Base-by-base conservation (phyloP, 2,329 filamentous ascomycete species). In the Clonostachys sp. region DNA sequence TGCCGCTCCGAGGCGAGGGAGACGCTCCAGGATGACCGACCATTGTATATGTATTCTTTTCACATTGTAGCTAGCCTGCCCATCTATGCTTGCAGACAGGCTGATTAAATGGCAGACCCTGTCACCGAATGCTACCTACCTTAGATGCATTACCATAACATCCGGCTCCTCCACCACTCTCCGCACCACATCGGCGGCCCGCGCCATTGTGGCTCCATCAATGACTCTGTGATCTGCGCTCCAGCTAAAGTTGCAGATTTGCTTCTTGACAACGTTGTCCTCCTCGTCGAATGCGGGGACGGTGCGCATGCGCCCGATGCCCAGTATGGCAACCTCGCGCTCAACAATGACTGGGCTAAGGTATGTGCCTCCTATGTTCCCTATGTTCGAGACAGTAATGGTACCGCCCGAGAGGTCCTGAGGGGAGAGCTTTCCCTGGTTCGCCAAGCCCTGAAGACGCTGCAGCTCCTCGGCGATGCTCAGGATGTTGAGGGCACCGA, bases 381-480 rank as follows among this genome's bases (percentile, higher is more conserved):
- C 94, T 57, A 99, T 96, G 64, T 99, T 99, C 57, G 91, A 96
- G 44, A 99, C 83, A 0, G 94, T 96, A 59, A 99, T 92, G 2
- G 94, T 97, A 14, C 91, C 91, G 45, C 91, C 91, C 35, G 76
- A 79, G 53, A 99, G 76, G 65, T 99, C 91, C 16, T 78, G 74
- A 3, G 84, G 78, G 2, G 81, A 74, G 5, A 99, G 78, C 64
- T 87, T 89, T 34, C 90, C 89, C n/a, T 78, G 74, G 13, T 78
- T 73, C 2, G 90, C 92, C 10, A 90, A 81, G 4, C 70, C 66
- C 61, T 91, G 87, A 17, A 97, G 80, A 5, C 88, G 81, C 9
- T 70, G 66, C 45, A 97, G 78, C 64, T 96, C 90, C 16, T 77
- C 70, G 1, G 91, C 88, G 50, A 99, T 87, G 43, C 85, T 81